Percentiles rank a stretch among this genome's conserved stretches.
phyloP scores from a whole-genome alignment of 1,139 yeast species.

The Nakaseomyces sp. region DNA sequence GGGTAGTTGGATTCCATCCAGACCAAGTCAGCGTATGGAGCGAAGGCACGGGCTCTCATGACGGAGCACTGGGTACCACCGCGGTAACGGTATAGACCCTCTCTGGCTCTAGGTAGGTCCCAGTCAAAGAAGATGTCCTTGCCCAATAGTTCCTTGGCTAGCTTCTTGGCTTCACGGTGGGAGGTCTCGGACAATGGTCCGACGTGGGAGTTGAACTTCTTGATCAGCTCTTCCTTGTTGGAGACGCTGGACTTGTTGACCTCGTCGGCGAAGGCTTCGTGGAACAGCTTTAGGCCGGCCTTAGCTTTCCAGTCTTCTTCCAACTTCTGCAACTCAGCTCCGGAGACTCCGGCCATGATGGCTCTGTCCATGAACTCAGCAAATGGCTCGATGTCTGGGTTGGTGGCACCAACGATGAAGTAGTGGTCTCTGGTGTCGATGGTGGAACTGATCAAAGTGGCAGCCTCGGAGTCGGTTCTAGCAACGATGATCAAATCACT shows the following conservation, averaged over 20 bases:
- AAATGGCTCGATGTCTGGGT: conserved; percentile 67
- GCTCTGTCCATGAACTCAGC: conserved; percentile 76
- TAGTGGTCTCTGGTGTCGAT: conserved; percentile 93
- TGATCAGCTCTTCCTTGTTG: conserved; percentile 59
- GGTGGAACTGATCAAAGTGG: conserved; percentile 85
- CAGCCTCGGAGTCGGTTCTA: conserved; percentile 96
- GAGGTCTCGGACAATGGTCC: conserved; percentile 71
- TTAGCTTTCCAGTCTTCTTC: conserved; percentile 77
- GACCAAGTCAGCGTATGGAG: conserved; percentile 90
- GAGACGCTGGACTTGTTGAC: conserved; percentile 52
- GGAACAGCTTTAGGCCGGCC: conserved; percentile 83
- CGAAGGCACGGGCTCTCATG: conserved; percentile 92
- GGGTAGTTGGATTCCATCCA: conserved; percentile 99
- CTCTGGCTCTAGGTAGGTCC: conserved; percentile 94
- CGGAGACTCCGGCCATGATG: conserved; percentile 63
- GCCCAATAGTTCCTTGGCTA: conserved; percentile 73
- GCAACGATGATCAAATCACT: conserved; percentile 82
- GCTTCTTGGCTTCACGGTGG: conserved; percentile 67
- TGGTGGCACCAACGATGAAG: conserved; percentile 84
- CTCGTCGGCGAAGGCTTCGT: conserved; percentile 84
- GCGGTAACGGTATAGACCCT: conserved; percentile 92
- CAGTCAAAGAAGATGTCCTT: conserved; percentile 86
- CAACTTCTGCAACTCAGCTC: conserved; percentile 58
- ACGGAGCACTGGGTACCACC: conserved; percentile 98
- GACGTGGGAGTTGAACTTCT: conserved; percentile 58